Evolutionary conservation across 805 yeast species (phyloP).

Genomic region (Nakazawaea ishiwadae): DNA sequence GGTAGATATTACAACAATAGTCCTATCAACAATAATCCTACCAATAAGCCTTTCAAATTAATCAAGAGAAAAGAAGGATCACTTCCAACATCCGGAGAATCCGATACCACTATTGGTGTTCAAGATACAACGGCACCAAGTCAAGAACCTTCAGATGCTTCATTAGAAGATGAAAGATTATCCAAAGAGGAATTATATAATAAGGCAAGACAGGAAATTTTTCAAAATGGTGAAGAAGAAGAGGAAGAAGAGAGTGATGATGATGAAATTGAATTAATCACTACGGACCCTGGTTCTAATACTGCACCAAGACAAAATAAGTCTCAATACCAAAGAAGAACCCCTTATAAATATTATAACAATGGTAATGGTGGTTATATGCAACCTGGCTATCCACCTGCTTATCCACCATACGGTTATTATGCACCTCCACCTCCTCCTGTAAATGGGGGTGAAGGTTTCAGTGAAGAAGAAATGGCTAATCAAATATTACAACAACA

Average conservation of each 20-base stretch:
- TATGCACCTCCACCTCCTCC: constrained; percentile 1
- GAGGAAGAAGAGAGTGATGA: constrained; percentile 20
- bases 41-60: constrained; percentile 12
- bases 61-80: constrained; percentile 14
- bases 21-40: neutral
- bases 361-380: neutral
- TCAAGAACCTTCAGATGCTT: constrained; percentile 7
- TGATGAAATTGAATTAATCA: constrained; percentile 9
- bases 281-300: neutral
- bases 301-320: neutral
- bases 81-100: constrained; percentile 1
- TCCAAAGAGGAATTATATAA: constrained; percentile 39
- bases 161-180: constrained; percentile 30
- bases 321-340: constrained; percentile 5
- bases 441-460: neutral
- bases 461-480: neutral
- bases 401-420: constrained; percentile 7
- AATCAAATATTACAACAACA: constrained; percentile 3
- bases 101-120: too few species aligned
- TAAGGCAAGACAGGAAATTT: constrained; percentile 33
- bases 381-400: neutral
- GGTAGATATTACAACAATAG: neutral
- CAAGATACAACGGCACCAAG: too few species aligned
- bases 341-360: constrained; percentile 1
- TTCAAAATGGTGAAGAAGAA: constrained; percentile 26